Evolutionary conservation across 768 basidiomycete genomes (phyloP), one percentile per base, ranked within the genome.

Genomic region (Lactarius quietus): DNA sequence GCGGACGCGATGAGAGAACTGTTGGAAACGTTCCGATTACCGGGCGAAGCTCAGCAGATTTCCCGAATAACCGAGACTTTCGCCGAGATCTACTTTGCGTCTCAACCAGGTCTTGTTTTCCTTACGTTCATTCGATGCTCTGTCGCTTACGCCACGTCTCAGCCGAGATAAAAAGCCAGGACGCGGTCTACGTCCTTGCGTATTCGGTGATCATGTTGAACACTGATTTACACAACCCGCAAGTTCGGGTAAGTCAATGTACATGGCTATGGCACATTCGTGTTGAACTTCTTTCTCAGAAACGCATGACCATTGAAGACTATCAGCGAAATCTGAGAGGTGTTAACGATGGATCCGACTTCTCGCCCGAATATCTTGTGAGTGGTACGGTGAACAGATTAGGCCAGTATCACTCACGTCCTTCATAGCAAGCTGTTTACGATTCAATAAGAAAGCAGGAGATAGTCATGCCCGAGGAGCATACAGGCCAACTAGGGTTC

Each of bases 131-230:
- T 5, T 51, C 48, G 33, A 26, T 36, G 8, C 31, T 31, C 43
- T 29, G n/a, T 51, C 14, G 45, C 52, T 31, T 36, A 61, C 59
- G 15, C 28, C 29, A 58, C 43, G 26, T 63, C 28, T 31, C 66
- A 95, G 94, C 85, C 64, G 95, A 95, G 74, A 88, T 98, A 69
- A 92, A 90, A 73, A 88, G 81, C 62, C 87, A 93, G 77, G 97
- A 98, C 73, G 92, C 96, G 6, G 92, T 93, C 23, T 95, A 97
- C 75, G 91, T 99, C 9, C 78, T 99, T 29, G 86, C 96, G 1
- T 99, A 88, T 75, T 98, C 97, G 0, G 88, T 99, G 66, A 98
- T 99, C 75, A 85, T 99, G 94, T 84, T 99, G 57, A 99, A 99
- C 76, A 99, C 97, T 9, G 97, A 99, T 78, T 85, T 87, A 36